Conservation (phyloP, 768 basidiomycete species). For the Podaxis pistillaris region DNA sequence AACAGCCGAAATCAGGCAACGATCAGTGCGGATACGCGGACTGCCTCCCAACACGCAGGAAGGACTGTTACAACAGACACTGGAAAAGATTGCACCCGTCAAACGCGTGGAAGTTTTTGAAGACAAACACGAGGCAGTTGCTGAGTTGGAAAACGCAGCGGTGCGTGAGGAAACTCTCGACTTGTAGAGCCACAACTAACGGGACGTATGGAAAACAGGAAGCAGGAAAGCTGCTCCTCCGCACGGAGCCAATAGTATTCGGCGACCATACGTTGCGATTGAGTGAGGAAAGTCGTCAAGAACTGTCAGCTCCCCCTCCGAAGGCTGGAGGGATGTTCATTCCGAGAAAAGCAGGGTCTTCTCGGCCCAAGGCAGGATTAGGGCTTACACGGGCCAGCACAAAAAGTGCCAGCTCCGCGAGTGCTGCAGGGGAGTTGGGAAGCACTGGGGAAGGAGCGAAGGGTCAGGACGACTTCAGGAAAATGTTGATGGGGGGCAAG, state of each 20-base stretch:
- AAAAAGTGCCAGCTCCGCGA: conserved; percentile 7
- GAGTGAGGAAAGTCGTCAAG: conserved; percentile 47
- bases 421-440: conserved; percentile 19
- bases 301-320: conserved; percentile 31
- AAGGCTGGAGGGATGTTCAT: conserved; percentile 57
- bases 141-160: conserved; percentile 64
- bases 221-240: conserved; percentile 75
- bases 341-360: conserved; percentile 57
- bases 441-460: conserved; percentile 33
- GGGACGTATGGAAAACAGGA: conserved; percentile 50
- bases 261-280: conserved; percentile 60
- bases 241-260: conserved; percentile 70
- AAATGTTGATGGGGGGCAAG: conserved; percentile 51
- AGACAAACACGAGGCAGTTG: conserved; percentile 57
- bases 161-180: conserved; percentile 36
- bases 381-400: conserved; percentile 41
- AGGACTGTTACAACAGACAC: conserved; percentile 83
- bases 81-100: conserved; percentile 75
- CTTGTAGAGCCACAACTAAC: not conserved
- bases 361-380: conserved; percentile 71
- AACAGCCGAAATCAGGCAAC: conserved; percentile 55
- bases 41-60: conserved; percentile 82
- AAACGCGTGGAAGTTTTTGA: conserved; percentile 75
- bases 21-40: conserved; percentile 74
- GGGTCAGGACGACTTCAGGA: conserved; percentile 85